Base-by-base conservation (phyloP, 169 alveolate species). In the Plasmodium malariae region DNA sequence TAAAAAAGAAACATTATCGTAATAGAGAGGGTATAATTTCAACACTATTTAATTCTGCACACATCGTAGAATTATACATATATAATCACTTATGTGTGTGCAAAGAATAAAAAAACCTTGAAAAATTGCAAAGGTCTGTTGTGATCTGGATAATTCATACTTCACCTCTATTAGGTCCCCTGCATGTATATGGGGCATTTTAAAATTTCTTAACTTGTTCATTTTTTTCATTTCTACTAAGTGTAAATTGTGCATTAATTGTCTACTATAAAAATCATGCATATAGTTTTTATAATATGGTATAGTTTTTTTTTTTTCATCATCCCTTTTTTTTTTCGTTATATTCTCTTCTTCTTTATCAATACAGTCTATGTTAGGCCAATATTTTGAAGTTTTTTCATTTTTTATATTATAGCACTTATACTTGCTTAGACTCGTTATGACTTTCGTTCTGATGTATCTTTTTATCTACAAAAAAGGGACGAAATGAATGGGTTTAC, bases 111-210 rank as follows among this genome's bases (percentile, higher is more conserved):
- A 34, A 34, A 26, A 28, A 94, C 96, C 96, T 63, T 91, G 93
- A 59, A 94, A 94, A 4, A 85, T 87, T n/a, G 96, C 96, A 48
- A 88, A 94, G 14, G 96, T 94, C 65, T 94, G 96, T 73, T 94
- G 96, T 0, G 96, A 93, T 21, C 96, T 54, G 9, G 96, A 94
- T 30, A 94, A 88, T 55, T 94, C 96, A 48, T 94, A 94, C 67
- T 94, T 94, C 17, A 94, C 95, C 51, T 94, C 96, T 7, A 94
- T 74, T 55, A 94, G 67, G 54, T 94, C 96, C 3, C 96, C 96
- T 48, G 93, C 57, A 72, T 57, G 74, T 4, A 78, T 73, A 30
- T 45, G 45, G 3, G 92, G 74, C 89, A 94, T 94, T 70, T 91
- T 94, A 55, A 94, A 94, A 69, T 94, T 94, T 54, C 96, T 76